phyloP scores from a whole-genome alignment of 345 rosid genomes.

The Excoecaria agallocha region DNA sequence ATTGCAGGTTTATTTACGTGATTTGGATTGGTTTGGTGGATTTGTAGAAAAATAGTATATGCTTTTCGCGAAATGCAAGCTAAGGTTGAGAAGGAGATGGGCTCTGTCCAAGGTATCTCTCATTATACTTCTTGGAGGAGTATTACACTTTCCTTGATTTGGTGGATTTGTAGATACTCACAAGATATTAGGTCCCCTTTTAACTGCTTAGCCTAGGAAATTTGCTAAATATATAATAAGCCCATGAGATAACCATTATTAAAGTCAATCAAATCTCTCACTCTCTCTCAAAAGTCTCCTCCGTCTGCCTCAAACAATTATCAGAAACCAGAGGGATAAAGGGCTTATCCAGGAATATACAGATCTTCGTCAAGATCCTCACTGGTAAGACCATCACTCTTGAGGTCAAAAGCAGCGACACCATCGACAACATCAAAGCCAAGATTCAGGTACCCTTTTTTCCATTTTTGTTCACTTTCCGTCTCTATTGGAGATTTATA shows the following conservation, averaged over 20 bases:
- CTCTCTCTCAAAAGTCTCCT: too few relatives aligned
- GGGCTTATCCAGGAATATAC: slow-evolving; percentile 7
- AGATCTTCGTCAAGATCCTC: slow-evolving; percentile 30
- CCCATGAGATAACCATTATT: too few relatives aligned
- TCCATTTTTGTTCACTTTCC: background rate
- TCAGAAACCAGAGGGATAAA: background rate
- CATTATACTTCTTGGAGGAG: background rate
- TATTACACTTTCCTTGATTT: background rate
- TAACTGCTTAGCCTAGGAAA: too few relatives aligned
- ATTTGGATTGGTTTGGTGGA: slow-evolving; percentile 25
- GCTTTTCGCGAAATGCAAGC: slow-evolving; percentile 99
- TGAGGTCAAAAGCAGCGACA: slow-evolving; percentile 31
- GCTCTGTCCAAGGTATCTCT: slow-evolving; percentile 72
- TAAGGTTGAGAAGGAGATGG: slow-evolving; percentile 99
- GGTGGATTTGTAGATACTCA: background rate
- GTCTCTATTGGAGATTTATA: background rate
- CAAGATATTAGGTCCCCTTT: too few relatives aligned
- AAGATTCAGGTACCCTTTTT: slow-evolving; percentile 23
- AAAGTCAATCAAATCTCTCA: too few relatives aligned
- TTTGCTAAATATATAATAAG: too few relatives aligned
- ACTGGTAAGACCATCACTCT: slow-evolving; percentile 33
- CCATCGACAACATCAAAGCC: slow-evolving; percentile 28
- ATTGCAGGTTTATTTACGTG: background rate
- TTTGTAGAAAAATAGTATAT: too few relatives aligned
- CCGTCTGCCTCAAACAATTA: background rate